Evolutionary conservation across 768 basidiomycete genomes (phyloP).

Genomic region (Mycena epipterygia): DNA sequence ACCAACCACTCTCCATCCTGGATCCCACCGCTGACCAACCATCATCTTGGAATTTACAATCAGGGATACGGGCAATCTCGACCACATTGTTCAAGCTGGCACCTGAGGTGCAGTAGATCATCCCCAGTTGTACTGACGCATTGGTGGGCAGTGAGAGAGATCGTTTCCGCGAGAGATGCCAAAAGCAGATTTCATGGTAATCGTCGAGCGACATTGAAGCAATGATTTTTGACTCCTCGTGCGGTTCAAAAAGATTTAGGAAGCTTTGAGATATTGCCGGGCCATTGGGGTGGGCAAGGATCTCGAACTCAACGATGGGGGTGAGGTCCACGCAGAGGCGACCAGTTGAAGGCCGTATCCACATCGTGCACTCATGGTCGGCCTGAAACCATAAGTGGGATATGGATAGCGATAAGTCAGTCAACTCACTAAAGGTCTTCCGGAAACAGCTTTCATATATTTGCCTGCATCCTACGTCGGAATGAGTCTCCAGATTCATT

Average conservation of each 20-base stretch:
- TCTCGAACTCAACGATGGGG: background rate
- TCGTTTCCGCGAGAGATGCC: background rate
- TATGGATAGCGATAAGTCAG: background rate
- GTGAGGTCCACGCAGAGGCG: background rate
- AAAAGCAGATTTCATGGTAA: background rate
- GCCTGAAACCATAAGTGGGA: background rate
- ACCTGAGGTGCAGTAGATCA: background rate
- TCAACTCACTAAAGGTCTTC: background rate
- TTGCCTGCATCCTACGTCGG: background rate
- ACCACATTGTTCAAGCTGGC: too few relatives aligned
- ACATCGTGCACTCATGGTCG: background rate
- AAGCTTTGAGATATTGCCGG: background rate
- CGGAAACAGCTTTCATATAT: background rate
- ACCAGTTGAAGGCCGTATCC: background rate
- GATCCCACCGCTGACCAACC: too few relatives aligned
- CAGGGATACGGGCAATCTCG: too few relatives aligned
- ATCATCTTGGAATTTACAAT: too few relatives aligned
- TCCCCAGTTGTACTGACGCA: background rate
- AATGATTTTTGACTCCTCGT: background rate
- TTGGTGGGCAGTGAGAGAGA: background rate
- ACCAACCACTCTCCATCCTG: too few relatives aligned
- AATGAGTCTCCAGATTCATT: background rate
- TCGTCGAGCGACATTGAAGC: background rate
- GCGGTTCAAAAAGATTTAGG: background rate
- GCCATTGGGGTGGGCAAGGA: background rate